These are phyloP conservation scores for Smallanthus sonchifolius DNA, from an alignment of 129 eudicot species.

Conservation along the genomic window DNA sequence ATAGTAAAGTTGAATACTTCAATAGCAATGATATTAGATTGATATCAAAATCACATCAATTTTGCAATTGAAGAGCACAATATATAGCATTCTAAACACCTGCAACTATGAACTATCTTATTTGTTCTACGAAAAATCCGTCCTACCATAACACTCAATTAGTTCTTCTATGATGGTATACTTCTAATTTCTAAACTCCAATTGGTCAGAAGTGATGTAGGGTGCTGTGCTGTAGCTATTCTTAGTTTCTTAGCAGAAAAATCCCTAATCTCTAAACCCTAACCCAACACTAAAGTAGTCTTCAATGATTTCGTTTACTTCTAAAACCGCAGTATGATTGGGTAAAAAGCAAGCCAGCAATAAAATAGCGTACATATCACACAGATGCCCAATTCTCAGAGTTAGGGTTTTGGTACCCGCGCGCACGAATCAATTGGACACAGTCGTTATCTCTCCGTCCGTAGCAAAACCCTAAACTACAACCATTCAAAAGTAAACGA, in stretches of 20 bases:
- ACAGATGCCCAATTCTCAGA: conserved; percentile 6
- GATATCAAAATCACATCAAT: background rate
- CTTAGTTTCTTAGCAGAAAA: background rate
- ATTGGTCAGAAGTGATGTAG: background rate
- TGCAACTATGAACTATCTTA: background rate
- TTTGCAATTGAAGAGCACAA: background rate
- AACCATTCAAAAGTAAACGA: background rate
- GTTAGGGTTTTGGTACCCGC: conserved; percentile 17
- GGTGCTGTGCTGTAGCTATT: background rate
- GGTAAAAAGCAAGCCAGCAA: background rate
- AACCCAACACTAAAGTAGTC: background rate
- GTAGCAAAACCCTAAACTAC: background rate
- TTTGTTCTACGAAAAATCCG: background rate
- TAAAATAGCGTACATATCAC: conserved; percentile 10
- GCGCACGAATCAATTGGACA: background rate
- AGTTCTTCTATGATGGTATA: background rate
- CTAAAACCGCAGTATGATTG: background rate
- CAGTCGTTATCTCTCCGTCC: background rate
- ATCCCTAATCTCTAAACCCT: background rate
- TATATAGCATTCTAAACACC: background rate
- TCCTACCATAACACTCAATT: background rate
- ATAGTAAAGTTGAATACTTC: background rate
- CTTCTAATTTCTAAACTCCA: background rate
- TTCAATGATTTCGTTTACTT: background rate
- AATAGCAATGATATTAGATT: background rate